Conservation (phyloP, 768 basidiomycete species). For the Russula sp. region DNA sequence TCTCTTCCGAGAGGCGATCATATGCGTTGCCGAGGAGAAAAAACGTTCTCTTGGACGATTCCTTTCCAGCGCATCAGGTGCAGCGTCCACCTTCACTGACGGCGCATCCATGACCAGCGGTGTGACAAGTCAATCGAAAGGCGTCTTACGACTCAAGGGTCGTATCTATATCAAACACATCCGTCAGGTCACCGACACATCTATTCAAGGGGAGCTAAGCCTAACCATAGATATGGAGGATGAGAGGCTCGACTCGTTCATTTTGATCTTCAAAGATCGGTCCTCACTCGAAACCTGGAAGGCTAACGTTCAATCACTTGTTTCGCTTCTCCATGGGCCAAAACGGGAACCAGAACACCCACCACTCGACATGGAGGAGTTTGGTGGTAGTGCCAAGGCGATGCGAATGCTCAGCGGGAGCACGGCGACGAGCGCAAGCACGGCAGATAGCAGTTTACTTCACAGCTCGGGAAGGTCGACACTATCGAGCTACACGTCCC, state of each 20-base stretch:
- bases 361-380: conserved; percentile 53
- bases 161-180: conserved; percentile 96
- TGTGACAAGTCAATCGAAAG: conserved; percentile 42
- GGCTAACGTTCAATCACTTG: conserved; percentile 73
- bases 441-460: conserved; percentile 62
- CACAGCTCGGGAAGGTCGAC: conserved; percentile 62
- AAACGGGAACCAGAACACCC: conserved; percentile 38
- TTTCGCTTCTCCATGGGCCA: conserved; percentile 62
- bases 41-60: conserved; percentile 77
- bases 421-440: conserved; percentile 54
- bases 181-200: conserved; percentile 79
- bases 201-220: conserved; percentile 78
- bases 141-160: conserved; percentile 87
- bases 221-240: conserved; percentile 98
- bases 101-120: conserved; percentile 36
- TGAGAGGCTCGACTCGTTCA: conserved; percentile 88
- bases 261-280: conserved; percentile 91
- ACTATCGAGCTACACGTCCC: conserved; percentile 68
- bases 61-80: conserved; percentile 53
- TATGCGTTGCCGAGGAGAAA: conserved; percentile 92
- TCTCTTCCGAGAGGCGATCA: conserved; percentile 95
- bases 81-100: conserved; percentile 49
- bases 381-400: conserved; percentile 72
- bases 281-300: conserved; percentile 89
- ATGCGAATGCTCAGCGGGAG: conserved; percentile 79